Evolutionary conservation across 2,329 filamentous ascomycete genomes (phyloP), one percentile per base, ranked within the genome.

Genomic region (Elsinoe necatrix): DNA sequence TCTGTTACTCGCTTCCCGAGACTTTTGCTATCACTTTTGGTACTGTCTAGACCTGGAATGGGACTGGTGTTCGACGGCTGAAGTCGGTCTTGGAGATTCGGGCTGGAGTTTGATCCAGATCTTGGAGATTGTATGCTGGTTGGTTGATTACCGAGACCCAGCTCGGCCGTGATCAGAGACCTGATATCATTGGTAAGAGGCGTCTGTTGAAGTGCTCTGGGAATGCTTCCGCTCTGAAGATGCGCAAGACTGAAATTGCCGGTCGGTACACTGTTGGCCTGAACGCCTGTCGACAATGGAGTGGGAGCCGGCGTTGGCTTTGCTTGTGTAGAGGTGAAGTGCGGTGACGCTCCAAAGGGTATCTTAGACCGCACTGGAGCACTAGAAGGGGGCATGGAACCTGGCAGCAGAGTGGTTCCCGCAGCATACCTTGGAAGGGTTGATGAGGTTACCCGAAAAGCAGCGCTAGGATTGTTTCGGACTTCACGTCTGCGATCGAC

Each of bases 401-500:
- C 45, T 3, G 45, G 7, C 21, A 12, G 27, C 9, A 29, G 27
- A 4, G 27, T 29, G 4, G 9, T 29, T 4, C 27, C 27, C 4
- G 27, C 27, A 29, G 27, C 27, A 50, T 25, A 43, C 18, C 41
- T 7, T 9, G 18, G n/a, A 4, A 7, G 9, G 4, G 12, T 37
- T 14, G 45, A 50, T 12, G 25, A 21, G 7, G n/a, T 29, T 31
- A 54, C 2, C 18, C 34, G 31, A 3, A 21, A 21, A 14, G 29
- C 21, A 27, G 52, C 21, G 9, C 16, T 8, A 8, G 39, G 54
- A 9, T 48, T 45, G 8, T 23, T 37, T n/a, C 39, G 29, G 4
- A 20, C 12, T 18, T 11, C 61, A 75, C 41, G 61, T 57, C 39
- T 68, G 69, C 0, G 73, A 67, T 73, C n/a, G 1, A 70, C 60